Base-by-base conservation (phyloP, 2,329 filamentous ascomycete genomes). In the Monosporascus cannonballus region DNA sequence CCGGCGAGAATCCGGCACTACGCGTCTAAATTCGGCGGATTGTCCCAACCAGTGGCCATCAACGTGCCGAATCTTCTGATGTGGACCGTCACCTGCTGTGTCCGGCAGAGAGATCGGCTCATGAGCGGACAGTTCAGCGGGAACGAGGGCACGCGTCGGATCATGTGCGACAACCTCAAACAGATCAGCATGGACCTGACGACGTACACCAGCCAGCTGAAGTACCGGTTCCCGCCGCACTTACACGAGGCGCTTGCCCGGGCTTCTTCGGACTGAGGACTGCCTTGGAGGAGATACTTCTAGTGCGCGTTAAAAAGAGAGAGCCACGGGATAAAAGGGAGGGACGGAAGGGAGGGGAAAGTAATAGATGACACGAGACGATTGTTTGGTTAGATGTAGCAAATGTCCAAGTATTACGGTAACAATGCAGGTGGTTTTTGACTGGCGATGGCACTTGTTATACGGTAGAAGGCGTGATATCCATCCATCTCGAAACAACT, bases 41-140 rank as follows among this genome's bases (percentile, higher is more conserved):
- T 96, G 41, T 83, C 90, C 4, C 84, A 90, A 60, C 83, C 91
- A 7, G 88, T 99, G 41, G 87, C 92, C 3, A 86, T 90, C 67
- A 96, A 94, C 64, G 85, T 96, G 62, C 93, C 93, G 18, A 90
- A 93, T 69, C 78, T 97, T 56, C 80, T 99, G 57, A 87, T 96
- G 74, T 97, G 94, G 94, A 90, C 90, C 48, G 90, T 99, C 60
- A 81, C 87, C 42, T 91, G 89, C 73, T 95, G 92, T 71, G 86
- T 87, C 48, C 81, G 85, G 52, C 87, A 96, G 71, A 83, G 89
- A 56, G 85, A 88, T 61, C 76, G 85, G 56, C 78, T 95, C 47
- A 79, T 80, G 52, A 80, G 77, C 54, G 85, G 86, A 27, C 81
- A 86, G 61, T 96, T 87, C 69, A 90, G 87, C 61, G 86, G 83